Percentiles rank a stretch among this genome's conserved stretches.
Conservation (phyloP, 768 basidiomycete species). For the Lentinula sp. region DNA sequence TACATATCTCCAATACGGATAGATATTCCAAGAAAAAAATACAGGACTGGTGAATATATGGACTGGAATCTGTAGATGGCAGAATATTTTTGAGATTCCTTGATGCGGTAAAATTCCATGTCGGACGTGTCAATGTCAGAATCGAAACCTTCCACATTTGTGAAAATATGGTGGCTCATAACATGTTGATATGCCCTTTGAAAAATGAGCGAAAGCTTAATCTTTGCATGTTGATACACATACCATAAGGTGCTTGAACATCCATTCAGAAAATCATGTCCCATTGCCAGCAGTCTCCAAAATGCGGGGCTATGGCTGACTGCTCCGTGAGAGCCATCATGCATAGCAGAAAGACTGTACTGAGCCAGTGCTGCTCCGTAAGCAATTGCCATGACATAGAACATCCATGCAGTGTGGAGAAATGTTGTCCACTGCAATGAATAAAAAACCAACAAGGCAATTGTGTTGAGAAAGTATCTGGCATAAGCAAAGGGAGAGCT, state of each 20-base stretch:
- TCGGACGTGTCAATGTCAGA: background rate
- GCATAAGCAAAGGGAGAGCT: background rate
- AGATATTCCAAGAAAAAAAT: background rate
- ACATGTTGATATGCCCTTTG: background rate
- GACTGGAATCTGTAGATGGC: background rate
- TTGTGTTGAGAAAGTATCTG: background rate
- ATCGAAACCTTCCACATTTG: constrained; percentile 1
- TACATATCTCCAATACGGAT: background rate
- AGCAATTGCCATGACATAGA: background rate
- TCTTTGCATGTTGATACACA: background rate
- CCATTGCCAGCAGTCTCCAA: background rate
- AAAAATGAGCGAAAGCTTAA: background rate
- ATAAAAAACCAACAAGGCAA: background rate
- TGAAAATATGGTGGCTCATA: constrained; percentile 1
- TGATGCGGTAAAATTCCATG: background rate
- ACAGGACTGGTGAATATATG: background rate
- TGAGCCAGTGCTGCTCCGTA: background rate
- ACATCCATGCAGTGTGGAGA: background rate
- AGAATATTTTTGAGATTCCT: background rate
- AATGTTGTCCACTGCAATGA: background rate
- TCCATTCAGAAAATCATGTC: background rate
- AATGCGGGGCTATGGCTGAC: background rate
- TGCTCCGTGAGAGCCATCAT: constrained; percentile 1
- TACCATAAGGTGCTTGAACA: background rate
- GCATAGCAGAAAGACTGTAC: background rate